Conservation (phyloP, 148 eudicot species). For the Nepenthes gracilis region DNA sequence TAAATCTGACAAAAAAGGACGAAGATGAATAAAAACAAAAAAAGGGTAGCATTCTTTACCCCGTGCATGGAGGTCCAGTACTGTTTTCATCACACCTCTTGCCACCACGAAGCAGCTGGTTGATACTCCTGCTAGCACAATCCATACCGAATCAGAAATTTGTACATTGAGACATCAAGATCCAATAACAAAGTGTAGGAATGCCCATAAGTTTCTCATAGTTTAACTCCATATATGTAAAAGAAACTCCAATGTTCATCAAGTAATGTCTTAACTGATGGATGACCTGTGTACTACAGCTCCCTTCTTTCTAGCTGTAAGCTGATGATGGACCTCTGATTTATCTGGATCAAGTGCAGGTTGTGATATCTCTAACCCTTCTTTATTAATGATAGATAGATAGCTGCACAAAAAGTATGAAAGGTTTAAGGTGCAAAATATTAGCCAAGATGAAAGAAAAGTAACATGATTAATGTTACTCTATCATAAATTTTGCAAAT, state of each 20-base stretch:
- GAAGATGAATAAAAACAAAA: background rate
- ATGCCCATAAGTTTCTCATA: background rate
- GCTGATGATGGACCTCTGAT: constrained; percentile 49
- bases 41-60: constrained; percentile 18
- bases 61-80: constrained; percentile 54
- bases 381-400: constrained; percentile 36
- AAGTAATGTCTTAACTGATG: background rate
- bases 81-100: constrained; percentile 40
- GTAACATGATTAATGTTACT: no score
- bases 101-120: constrained; percentile 23
- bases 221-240: no score
- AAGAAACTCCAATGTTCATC: no score
- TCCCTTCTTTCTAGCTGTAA: constrained; percentile 42
- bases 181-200: background rate
- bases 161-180: background rate
- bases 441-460: no score
- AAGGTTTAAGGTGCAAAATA: background rate
- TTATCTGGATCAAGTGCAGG: constrained; percentile 56
- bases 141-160: background rate
- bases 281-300: constrained; percentile 43
- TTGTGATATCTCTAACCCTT: constrained; percentile 64
- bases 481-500: no score
- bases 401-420: constrained; percentile 26
- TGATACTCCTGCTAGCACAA: constrained; percentile 32
- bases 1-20: background rate